These are phyloP conservation scores for Asterophora lycoperdoides DNA, from an alignment of 768 basidiomycete species.

Conservation along the genomic window DNA sequence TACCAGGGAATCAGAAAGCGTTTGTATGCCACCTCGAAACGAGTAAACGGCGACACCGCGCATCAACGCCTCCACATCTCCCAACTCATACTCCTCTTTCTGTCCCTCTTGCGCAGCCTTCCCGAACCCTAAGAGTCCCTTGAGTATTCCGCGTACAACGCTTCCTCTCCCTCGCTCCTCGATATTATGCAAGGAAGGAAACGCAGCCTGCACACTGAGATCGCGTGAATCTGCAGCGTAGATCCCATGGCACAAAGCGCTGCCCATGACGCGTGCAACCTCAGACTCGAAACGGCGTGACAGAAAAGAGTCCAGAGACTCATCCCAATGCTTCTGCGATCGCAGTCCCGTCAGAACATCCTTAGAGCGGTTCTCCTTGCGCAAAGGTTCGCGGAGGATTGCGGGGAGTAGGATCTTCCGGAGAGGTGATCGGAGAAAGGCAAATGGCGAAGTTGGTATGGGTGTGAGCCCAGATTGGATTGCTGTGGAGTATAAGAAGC, in stretches of 20 bases:
- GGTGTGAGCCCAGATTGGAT: constrained; percentile 43
- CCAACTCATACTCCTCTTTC: constrained; percentile 41
- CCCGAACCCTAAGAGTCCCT: constrained; percentile 15
- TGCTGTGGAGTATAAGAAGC: constrained; percentile 58
- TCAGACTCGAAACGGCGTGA: constrained; percentile 64
- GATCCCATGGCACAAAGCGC: constrained; percentile 89
- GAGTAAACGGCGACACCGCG: constrained; percentile 72
- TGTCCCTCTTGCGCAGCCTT: constrained; percentile 16
- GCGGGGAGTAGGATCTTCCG: constrained; percentile 46
- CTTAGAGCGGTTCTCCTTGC: constrained; percentile 31
- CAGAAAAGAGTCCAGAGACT: constrained; percentile 78
- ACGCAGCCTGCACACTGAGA: constrained; percentile 73
- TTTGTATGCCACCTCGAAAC: constrained; percentile 71
- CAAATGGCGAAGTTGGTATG: constrained; percentile 40
- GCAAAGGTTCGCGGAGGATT: constrained; percentile 56
- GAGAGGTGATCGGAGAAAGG: constrained; percentile 38
- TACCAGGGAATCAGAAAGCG: constrained; percentile 56
- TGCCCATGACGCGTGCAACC: constrained; percentile 69
- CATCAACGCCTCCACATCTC: constrained; percentile 45
- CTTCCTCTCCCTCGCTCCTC: constrained; percentile 69
- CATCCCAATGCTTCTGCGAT: constrained; percentile 41
- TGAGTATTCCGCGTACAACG: constrained; percentile 56
- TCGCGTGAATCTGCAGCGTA: constrained; percentile 81
- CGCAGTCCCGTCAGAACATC: not conserved
- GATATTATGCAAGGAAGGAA: constrained; percentile 68